A percentile compares a stretch with the other conserved stretches of the same genome.
phyloP scores from a whole-genome alignment of 176 grass and related monocot genomes.

The Eragrostis nindensis region DNA sequence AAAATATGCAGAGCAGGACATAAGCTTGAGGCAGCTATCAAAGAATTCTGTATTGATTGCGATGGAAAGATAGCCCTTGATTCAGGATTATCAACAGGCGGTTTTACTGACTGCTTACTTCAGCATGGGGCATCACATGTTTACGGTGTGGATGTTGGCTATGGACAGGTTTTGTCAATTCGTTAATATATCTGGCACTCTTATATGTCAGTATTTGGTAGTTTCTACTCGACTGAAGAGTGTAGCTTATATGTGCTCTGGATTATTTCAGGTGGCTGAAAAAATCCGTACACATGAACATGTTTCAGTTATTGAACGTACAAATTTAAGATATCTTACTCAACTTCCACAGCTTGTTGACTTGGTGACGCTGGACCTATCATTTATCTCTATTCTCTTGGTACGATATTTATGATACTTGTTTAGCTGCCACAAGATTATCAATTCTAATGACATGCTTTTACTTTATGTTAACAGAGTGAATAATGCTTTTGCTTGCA shows the following conservation, averaged over 20 bases:
- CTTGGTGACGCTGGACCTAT: conserved; percentile 87
- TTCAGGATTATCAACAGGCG: conserved; percentile 96
- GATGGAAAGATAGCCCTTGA: conserved; percentile 90
- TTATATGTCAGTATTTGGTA: not conserved
- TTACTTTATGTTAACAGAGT: conserved; percentile 2
- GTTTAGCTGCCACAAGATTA: not conserved
- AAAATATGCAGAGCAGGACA: conserved; percentile 78
- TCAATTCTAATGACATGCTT: too few relatives aligned
- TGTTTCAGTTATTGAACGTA: conserved; percentile 84
- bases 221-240: conserved; percentile 2
- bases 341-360: conserved; percentile 77
- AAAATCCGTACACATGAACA: conserved; percentile 79
- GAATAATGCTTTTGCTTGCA: not conserved
- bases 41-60: conserved; percentile 77
- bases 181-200: conserved; percentile 5
- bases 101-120: conserved; percentile 95
- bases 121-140: conserved; percentile 84
- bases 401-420: conserved; percentile 41
- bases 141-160: conserved; percentile 98
- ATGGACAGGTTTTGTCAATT: conserved; percentile 78
- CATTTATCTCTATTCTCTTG: conserved; percentile 97
- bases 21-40: conserved; percentile 97
- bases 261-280: conserved; percentile 86
- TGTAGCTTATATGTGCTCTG: conserved; percentile 22
- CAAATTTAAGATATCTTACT: conserved; percentile 95